Evolutionary conservation across 805 yeast species (phyloP).

Genomic region (Saturnispora quitensis): DNA sequence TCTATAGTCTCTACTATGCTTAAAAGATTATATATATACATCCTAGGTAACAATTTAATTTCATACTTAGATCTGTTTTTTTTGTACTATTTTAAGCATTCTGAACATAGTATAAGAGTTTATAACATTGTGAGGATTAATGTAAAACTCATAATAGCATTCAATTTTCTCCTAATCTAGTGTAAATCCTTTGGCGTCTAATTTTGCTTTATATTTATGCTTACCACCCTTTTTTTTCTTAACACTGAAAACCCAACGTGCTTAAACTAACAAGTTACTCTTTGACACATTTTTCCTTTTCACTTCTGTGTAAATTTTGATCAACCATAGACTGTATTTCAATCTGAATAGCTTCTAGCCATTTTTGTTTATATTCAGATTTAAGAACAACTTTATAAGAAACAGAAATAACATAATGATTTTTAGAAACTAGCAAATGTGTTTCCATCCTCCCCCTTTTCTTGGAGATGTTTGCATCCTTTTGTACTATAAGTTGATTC

Average conservation of each 20-base stretch:
- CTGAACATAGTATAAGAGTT: too few species aligned
- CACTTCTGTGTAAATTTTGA: background rate
- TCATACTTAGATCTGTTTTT: too few species aligned
- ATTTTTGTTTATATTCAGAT: background rate
- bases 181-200: constrained; percentile 9
- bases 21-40: too few species aligned
- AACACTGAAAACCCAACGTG: constrained; percentile 8
- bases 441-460: background rate
- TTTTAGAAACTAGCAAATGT: background rate
- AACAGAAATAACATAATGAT: background rate
- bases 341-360: background rate
- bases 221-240: constrained; percentile 4
- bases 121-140: too few species aligned
- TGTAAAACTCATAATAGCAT: too few species aligned
- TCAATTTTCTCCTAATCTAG: constrained; percentile 2
- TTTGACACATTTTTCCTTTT: background rate
- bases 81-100: too few species aligned
- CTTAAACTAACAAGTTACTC: background rate
- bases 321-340: background rate
- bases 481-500: background rate
- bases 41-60: too few species aligned
- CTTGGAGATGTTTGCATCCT: background rate
- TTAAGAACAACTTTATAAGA: background rate
- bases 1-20: too few species aligned
- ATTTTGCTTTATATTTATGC: constrained; percentile 7